A percentile compares a stretch with the other conserved stretches of the same genome.
These are phyloP conservation scores for Polytrichum commune DNA, from an alignment of 225 moss, liverwort and hornwort genomes.

Conservation along the genomic window DNA sequence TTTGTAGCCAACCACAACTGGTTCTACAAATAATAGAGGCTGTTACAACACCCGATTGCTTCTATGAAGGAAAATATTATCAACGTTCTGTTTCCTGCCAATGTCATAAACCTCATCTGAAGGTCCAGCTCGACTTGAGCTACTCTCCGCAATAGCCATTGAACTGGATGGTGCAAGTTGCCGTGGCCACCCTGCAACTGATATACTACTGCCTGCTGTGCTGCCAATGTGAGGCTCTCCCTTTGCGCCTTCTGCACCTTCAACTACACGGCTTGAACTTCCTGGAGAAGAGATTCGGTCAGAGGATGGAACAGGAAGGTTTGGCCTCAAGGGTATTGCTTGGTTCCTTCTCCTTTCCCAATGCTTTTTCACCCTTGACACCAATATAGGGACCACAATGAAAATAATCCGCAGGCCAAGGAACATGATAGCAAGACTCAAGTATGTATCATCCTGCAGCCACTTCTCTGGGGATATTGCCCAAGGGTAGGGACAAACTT, in stretches of 20 bases:
- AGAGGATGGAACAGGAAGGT: slow-evolving; percentile 22
- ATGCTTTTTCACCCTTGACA: slow-evolving; percentile 31
- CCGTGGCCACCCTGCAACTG: slow-evolving; percentile 20
- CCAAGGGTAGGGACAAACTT: slow-evolving; percentile 63
- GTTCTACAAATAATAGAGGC: not conserved
- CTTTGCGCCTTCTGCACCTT: slow-evolving; percentile 19
- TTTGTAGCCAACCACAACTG: not conserved
- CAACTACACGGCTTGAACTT: slow-evolving; percentile 32
- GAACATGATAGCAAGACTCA: slow-evolving; percentile 51
- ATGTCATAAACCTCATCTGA: slow-evolving; percentile 25
- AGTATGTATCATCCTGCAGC: slow-evolving; percentile 65
- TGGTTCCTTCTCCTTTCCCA: slow-evolving; percentile 34
- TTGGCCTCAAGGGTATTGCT: slow-evolving; percentile 15
- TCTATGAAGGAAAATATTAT: slow-evolving; percentile 14
- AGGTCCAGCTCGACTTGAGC: slow-evolving; percentile 48
- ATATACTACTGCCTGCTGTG: slow-evolving; percentile 1
- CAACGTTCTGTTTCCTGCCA: slow-evolving; percentile 18
- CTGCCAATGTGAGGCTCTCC: too few relatives aligned
- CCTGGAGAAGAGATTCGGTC: slow-evolving; percentile 20
- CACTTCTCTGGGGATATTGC: slow-evolving; percentile 66
- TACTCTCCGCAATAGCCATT: slow-evolving; percentile 34
- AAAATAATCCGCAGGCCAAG: slow-evolving; percentile 46
- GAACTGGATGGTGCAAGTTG: slow-evolving; percentile 20
- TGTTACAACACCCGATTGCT: not conserved
- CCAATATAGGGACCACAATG: slow-evolving; percentile 43